Evolutionary conservation across 331 rosid species (phyloP).

Genomic region (Cucumis variabilis): DNA sequence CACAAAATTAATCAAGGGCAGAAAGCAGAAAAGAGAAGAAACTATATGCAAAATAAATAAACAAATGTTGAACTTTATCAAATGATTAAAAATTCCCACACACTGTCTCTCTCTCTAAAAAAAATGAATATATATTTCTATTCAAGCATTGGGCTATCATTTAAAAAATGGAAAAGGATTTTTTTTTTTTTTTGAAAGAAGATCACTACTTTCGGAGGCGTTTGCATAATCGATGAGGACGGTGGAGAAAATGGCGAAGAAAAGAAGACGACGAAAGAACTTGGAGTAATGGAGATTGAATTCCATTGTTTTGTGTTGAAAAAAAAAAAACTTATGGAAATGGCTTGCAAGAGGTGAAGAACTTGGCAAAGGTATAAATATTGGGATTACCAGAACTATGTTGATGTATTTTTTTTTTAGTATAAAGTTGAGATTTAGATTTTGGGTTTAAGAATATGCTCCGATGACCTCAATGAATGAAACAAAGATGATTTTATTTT

Average conservation of each 20-base stretch:
- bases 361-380: not conserved
- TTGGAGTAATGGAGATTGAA: not conserved
- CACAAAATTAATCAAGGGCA: not conserved
- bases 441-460: conserved; percentile 3
- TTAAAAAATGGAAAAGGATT: too few relatives aligned
- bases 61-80: not conserved
- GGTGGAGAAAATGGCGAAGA: not conserved
- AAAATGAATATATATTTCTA: too few relatives aligned
- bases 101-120: too few relatives aligned
- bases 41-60: too few relatives aligned
- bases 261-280: not conserved
- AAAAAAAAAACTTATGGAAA: too few relatives aligned
- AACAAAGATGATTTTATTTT: not conserved
- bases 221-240: not conserved
- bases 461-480: not conserved
- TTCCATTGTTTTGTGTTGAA: not conserved
- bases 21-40: not conserved
- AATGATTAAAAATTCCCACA: too few relatives aligned
- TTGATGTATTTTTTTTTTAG: not conserved
- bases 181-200: too few relatives aligned
- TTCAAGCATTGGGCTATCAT: too few relatives aligned
- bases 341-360: not conserved
- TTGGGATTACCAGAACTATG: not conserved
- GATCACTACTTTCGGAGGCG: not conserved
- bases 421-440: not conserved